Conservation (phyloP, 139 green algal genomes). For the Zygnema cylindricum region DNA sequence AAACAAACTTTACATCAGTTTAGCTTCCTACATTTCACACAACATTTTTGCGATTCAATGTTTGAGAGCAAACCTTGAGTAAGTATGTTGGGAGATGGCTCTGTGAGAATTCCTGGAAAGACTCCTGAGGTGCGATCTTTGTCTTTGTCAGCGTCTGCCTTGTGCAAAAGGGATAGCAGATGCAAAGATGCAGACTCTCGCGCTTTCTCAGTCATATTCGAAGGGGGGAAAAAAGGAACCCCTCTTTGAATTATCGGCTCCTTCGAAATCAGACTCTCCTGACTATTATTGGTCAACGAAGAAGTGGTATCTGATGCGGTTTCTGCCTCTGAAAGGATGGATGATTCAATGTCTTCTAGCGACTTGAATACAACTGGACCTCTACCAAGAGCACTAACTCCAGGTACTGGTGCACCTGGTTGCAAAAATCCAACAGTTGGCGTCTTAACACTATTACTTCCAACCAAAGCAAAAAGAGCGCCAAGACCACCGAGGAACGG, state of each 20-base stretch:
- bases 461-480: not conserved
- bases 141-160: not conserved
- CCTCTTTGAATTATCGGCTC: too few species aligned
- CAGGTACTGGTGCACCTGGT: not conserved
- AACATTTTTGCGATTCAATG: too few species aligned
- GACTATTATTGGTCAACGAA: not conserved
- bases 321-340: not conserved
- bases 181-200: not conserved
- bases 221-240: too few species aligned
- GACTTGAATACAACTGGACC: not conserved
- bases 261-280: too few species aligned
- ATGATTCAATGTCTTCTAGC: not conserved
- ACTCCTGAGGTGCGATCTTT: not conserved
- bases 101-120: not conserved
- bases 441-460: not conserved
- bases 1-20: too few species aligned
- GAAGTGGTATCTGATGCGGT: too few species aligned
- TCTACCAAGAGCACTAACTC: not conserved
- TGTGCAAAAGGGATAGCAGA: not conserved
- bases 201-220: not conserved
- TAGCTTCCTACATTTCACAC: too few species aligned
- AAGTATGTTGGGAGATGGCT: not conserved
- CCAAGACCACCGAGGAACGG: not conserved
- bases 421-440: too few species aligned
- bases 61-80: not conserved